Conservation (phyloP, 2,329 filamentous ascomycete species). For the Ophiostoma pallidulum region DNA sequence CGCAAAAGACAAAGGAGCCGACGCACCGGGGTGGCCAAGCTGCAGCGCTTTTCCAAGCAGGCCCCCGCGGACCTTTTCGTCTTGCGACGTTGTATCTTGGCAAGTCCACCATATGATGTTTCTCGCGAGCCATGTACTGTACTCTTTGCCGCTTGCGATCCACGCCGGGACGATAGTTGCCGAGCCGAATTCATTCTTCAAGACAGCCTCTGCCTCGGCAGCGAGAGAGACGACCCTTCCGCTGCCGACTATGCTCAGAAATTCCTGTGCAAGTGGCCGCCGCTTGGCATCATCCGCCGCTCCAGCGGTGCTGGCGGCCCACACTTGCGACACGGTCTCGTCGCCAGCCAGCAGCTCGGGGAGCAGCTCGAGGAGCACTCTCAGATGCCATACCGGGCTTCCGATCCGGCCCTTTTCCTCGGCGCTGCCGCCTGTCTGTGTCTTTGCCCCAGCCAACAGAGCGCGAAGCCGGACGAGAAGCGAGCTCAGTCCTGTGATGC, state of each 20-base stretch:
- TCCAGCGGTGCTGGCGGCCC: constrained; percentile 23
- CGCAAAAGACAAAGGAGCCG: neutral
- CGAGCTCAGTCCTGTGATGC: constrained; percentile 69
- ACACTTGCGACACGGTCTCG: constrained; percentile 28
- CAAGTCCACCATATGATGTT: constrained; percentile 45
- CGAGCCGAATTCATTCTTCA: constrained; percentile 26
- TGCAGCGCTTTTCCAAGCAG: constrained; percentile 52
- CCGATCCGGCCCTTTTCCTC: neutral
- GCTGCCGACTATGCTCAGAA: constrained; percentile 37
- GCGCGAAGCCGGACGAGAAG: constrained; percentile 58
- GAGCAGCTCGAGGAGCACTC: constrained; percentile 35
- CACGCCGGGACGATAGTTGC: constrained; percentile 32
- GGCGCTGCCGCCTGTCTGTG: constrained; percentile 28
- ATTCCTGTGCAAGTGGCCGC: constrained; percentile 32
- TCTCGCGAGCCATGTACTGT: constrained; percentile 60
- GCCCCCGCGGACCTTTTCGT: constrained; percentile 34
- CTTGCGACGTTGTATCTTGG: constrained; percentile 25
- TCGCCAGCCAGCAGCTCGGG: constrained; percentile 32
- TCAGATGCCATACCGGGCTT: constrained; percentile 35
- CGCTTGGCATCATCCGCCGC: constrained; percentile 17
- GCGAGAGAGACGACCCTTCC: constrained; percentile 41
- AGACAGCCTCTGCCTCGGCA: constrained; percentile 45
- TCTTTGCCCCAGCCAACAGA: constrained; percentile 44
- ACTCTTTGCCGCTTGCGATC: constrained; percentile 55
- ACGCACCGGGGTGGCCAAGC: constrained; percentile 62